A percentile compares a stretch with the other conserved stretches of the same genome.
Conservation (phyloP, 2,329 filamentous ascomycete genomes). For the Tolypocladium guangdongense region DNA sequence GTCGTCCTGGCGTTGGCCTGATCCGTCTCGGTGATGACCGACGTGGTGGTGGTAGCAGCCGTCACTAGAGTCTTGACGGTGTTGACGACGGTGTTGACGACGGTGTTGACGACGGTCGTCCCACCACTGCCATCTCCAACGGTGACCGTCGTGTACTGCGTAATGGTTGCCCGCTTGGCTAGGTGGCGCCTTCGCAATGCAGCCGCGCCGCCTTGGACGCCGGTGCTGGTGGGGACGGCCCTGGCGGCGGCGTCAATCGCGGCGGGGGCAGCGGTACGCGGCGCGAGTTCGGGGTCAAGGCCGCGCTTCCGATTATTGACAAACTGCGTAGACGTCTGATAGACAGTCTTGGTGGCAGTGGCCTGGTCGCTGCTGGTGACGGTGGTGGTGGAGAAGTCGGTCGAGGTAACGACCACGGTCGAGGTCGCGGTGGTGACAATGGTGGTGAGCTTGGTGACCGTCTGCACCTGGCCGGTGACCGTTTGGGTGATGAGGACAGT, state of each 20-base stretch:
- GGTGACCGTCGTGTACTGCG: constrained; percentile 20
- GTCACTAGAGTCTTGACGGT: constrained; percentile 21
- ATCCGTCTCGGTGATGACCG: constrained; percentile 20
- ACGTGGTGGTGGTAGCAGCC: constrained; percentile 16
- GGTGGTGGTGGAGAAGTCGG: constrained; percentile 23
- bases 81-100: constrained; percentile 13
- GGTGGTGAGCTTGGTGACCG: constrained; percentile 19
- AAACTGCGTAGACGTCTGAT: constrained; percentile 21
- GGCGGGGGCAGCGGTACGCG: constrained; percentile 12
- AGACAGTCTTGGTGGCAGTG: constrained; percentile 24
- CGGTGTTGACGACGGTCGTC: constrained; percentile 15
- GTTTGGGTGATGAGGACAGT: constrained; percentile 20
- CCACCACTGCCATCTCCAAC: constrained; percentile 9
- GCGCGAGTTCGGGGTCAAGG: constrained; percentile 12
- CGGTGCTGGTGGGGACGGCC: constrained; percentile 4
- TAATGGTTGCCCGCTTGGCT: constrained; percentile 24
- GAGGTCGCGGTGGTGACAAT: constrained; percentile 16
- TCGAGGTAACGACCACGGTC: constrained; percentile 23
- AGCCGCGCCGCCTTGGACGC: constrained; percentile 8
- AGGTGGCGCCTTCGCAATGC: constrained; percentile 10
- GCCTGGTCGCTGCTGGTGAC: constrained; percentile 23
- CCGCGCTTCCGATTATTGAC: constrained; percentile 24
- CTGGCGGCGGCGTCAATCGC: constrained; percentile 8
- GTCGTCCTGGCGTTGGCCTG: constrained; percentile 26
- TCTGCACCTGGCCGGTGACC: constrained; percentile 14